Evolutionary conservation across 2,329 filamentous ascomycete genomes (phyloP).

Genomic region (Colletotrichum tofieldiae): DNA sequence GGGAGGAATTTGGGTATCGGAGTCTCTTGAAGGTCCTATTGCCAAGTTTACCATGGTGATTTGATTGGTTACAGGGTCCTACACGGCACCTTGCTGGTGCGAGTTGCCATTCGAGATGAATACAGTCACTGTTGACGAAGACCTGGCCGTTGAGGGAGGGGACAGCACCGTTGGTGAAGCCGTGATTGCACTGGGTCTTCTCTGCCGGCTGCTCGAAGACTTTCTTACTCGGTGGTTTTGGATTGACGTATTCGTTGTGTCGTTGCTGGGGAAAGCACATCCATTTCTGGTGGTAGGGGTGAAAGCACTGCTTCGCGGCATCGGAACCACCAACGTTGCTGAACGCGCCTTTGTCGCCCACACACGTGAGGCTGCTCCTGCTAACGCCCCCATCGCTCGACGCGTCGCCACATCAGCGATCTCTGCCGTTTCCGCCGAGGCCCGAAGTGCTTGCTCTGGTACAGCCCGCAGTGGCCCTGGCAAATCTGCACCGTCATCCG

Average conservation of each 20-base stretch:
- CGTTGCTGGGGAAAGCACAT: no score
- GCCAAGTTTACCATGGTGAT: constrained; percentile 44
- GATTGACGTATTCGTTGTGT: background rate
- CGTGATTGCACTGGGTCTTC: constrained; percentile 50
- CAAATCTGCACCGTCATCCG: background rate
- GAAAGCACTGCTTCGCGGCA: no score
- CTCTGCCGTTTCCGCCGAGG: no score
- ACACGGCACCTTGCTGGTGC: constrained; percentile 50
- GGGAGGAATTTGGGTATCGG: constrained; percentile 33
- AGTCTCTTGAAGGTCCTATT: background rate
- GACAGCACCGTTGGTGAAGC: constrained; percentile 60
- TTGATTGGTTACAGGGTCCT: constrained; percentile 55
- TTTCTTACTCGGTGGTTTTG: constrained; percentile 36
- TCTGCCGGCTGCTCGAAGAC: constrained; percentile 48
- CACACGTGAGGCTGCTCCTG: background rate
- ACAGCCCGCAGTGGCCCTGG: constrained; percentile 5
- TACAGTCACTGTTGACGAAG: constrained; percentile 60
- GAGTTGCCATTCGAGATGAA: constrained; percentile 61
- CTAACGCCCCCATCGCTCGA: background rate
- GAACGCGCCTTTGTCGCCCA: background rate
- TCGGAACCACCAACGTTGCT: background rate
- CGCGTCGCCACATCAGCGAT: background rate
- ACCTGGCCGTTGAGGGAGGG: constrained; percentile 56
- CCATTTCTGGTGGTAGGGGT: no score
- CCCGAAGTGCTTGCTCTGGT: no score